Conservation (phyloP, 2,329 filamentous ascomycete genomes). For the Clonostachys rosea region DNA sequence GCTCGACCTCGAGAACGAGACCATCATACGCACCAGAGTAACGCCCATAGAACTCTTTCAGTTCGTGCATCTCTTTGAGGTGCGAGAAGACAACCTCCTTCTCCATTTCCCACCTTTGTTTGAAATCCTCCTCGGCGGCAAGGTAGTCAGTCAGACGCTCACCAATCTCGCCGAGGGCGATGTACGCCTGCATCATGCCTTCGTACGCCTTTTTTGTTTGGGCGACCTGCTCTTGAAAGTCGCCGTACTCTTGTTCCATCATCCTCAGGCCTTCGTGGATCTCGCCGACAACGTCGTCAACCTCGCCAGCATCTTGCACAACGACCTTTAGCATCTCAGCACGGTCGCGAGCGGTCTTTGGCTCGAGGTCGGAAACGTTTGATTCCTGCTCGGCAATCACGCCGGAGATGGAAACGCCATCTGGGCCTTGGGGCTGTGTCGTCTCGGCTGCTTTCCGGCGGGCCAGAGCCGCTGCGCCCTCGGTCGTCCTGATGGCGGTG, state of each 20-base stretch:
- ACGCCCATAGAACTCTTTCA: constrained; percentile 80
- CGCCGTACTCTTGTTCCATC: constrained; percentile 69
- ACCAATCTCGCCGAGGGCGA: constrained; percentile 63
- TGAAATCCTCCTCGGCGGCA: constrained; percentile 59
- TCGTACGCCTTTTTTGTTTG: constrained; percentile 42
- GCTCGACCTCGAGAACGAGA: constrained; percentile 76
- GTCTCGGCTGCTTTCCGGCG: constrained; percentile 65
- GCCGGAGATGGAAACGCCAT: constrained; percentile 59
- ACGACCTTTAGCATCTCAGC: constrained; percentile 81
- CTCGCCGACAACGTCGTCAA: constrained; percentile 62
- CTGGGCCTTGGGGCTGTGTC: constrained; percentile 37
- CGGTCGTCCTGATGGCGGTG: constrained; percentile 84
- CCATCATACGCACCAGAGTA: constrained; percentile 83
- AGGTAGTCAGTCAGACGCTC: constrained; percentile 61
- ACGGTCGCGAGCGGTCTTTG: constrained; percentile 71
- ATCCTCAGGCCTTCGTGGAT: constrained; percentile 71
- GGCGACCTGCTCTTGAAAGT: constrained; percentile 59
- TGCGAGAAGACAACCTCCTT: constrained; percentile 63
- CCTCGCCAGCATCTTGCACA: constrained; percentile 62
- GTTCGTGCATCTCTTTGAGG: constrained; percentile 70
- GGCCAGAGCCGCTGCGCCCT: constrained; percentile 69
- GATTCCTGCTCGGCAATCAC: constrained; percentile 57
- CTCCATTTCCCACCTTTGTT: constrained; percentile 68
- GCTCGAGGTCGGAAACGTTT: constrained; percentile 51
- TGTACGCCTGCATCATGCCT: constrained; percentile 58